Evolutionary conservation across 495 filamentous ascomycete genomes (phyloP), one percentile per base, ranked within the genome.

Genomic region (Penicillium maclennaniae): DNA sequence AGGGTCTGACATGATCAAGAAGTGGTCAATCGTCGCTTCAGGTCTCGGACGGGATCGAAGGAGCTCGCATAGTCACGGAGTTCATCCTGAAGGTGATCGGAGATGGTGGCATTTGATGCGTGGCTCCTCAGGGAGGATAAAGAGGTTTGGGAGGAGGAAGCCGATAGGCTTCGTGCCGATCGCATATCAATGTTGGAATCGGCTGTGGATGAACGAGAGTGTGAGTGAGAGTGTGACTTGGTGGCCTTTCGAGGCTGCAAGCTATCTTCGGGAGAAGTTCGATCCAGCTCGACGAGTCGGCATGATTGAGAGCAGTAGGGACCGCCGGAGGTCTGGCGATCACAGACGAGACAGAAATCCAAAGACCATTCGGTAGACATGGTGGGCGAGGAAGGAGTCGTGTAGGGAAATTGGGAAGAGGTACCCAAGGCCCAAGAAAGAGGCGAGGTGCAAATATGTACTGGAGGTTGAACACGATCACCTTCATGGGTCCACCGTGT

Each of bases 301-400:
- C 92, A 97, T 21, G 87, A 83, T 75, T 97, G 91, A 23, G 91
- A 95, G 83, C 92, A 97, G 74, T 96, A 97, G 23, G 83, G 77
- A 60, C 81, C 83, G 54, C 87, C 87, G 19, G 76, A 61, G 50
- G 87, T 93, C 71, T 95, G 89, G 69, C 84, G 83, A 71, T 97
- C 92, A 78, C 92, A 97, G 77, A 86, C 85, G 53, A 97, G 84
- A 76, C 92, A 97, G 81, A 88, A 96, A 69, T 96, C 89, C 58
- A 84, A 87, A 56, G 87, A 90, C 91, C 92, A 97, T 56, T 85
- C 84, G 67, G 89, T 86, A 58, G 87, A 81, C 75, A 85, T 85
- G 40, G 36, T 23, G 28, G 44, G 44, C 39, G 38, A 43, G 42
- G 26, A 36, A 38, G 39, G 21, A 57, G 27, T 21, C 43, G 7